Base-by-base conservation (phyloP, 306 rosid genomes). In the Trifolium dubium region DNA sequence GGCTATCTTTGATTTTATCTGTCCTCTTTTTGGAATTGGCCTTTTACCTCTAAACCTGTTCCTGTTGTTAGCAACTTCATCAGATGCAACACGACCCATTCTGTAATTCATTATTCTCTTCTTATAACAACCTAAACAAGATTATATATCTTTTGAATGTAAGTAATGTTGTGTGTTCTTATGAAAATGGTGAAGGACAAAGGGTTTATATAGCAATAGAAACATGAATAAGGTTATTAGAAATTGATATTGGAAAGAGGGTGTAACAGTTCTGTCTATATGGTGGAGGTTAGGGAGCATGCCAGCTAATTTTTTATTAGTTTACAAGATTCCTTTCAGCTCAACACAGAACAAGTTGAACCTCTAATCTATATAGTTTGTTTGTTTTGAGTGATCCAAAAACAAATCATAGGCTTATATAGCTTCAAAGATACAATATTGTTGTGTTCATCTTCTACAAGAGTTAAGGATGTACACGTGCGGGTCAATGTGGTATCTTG, bases 21-120 rank as follows among this genome's bases (percentile, higher is more conserved):
- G 88, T 9, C 88, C 88, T 77, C 88, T 78, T 68, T 71, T 84
- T 3, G 88, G 88, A 74, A 84, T 81, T 6, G 88, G 79, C 39
- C 34, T 84, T 49, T 71, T 59, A 18, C 78, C 53, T 77, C 77
- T 69, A 6, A 77, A 23, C 60, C 76, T 69, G 69, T 53, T 80
- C 19, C 46, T 64, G 12, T 71, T 69, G 69, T 72, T 67, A 1
- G 4, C 58, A 34, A 53, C 62, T 66, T 40, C 85, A 32, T 64
- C 70, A 29, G 75, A 85, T 51, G 80, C 66, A 67, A 53, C 85
- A 69, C 58, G 73, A 77, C 73, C 64, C 23, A 81, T 67, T 76
- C 75, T 83, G 82, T 58, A 77, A 28, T 68, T 89, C 89, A 88
- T 90, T 65, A 84, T 86, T 61, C 37, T 78, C 69, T 23, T 55